Conservation (phyloP, 2,329 filamentous ascomycete species). For the Penicillium sp. region DNA sequence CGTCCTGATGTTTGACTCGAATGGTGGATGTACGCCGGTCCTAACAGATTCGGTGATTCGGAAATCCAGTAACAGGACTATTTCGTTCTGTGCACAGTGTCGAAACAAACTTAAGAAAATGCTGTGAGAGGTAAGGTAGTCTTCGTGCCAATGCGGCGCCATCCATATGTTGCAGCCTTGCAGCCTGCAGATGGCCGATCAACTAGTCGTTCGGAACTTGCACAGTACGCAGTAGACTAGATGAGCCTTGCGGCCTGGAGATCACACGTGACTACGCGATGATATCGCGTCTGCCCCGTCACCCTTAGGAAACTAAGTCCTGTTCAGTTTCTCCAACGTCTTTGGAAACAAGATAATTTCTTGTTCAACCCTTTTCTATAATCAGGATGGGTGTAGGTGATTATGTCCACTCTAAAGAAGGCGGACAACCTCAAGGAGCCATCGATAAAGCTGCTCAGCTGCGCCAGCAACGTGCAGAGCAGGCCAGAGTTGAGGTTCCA, state of each 20-base stretch:
- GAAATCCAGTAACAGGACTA: too few species aligned
- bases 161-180: too few species aligned
- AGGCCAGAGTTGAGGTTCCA: slow-evolving; percentile 37
- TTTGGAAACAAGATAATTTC: background rate
- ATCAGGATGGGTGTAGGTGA: slow-evolving; percentile 44
- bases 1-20: too few species aligned
- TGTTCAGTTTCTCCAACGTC: background rate
- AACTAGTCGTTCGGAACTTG: too few species aligned
- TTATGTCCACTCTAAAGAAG: slow-evolving; percentile 41
- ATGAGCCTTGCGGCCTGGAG: background rate
- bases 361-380: background rate
- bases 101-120: too few species aligned
- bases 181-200: too few species aligned
- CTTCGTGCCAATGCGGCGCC: too few species aligned
- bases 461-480: slow-evolving; percentile 34
- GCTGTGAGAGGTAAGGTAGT: too few species aligned
- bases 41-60: too few species aligned
- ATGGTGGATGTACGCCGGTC: too few species aligned
- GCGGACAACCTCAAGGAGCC: slow-evolving; percentile 28
- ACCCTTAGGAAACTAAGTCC: slow-evolving; percentile 1
- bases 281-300: slow-evolving; percentile 23
- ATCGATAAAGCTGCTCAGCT: slow-evolving; percentile 26
- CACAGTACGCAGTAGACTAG: too few species aligned
- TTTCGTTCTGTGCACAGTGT: too few species aligned
- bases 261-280: slow-evolving; percentile 33